Conservation (phyloP, 2,329 filamentous ascomycete genomes). For the Fusarium oligoseptatum region DNA sequence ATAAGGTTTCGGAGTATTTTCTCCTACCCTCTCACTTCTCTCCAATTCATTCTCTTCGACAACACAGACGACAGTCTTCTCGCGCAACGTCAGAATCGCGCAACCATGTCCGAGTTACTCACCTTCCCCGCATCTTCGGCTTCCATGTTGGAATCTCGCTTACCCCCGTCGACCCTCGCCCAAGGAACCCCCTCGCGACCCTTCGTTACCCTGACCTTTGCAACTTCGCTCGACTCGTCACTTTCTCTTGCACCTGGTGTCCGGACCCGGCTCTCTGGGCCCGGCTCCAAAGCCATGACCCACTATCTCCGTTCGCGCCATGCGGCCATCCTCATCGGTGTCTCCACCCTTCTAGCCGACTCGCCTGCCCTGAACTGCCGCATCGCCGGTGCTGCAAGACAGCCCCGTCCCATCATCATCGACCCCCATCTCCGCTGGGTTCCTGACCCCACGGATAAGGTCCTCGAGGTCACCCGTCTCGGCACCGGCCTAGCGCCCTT, state of each 20-base stretch:
- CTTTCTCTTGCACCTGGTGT: slow-evolving; percentile 81
- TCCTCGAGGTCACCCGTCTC: slow-evolving; percentile 73
- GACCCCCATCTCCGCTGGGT: slow-evolving; percentile 85
- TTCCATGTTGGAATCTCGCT: slow-evolving; percentile 50
- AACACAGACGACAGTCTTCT: neutral
- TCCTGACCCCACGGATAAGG: slow-evolving; percentile 70
- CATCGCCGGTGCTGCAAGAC: slow-evolving; percentile 70
- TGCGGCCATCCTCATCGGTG: slow-evolving; percentile 87
- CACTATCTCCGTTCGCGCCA: slow-evolving; percentile 88
- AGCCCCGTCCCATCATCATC: slow-evolving; percentile 85
- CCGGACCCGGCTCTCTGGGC: slow-evolving; percentile 87
- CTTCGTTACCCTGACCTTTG: slow-evolving; percentile 87
- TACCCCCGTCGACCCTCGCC: slow-evolving; percentile 43
- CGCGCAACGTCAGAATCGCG: neutral
- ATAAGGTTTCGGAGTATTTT: neutral
- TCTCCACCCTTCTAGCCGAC: slow-evolving; percentile 86
- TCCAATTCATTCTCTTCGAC: neutral
- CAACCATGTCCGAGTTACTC: slow-evolving; percentile 52
- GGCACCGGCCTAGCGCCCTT: slow-evolving; percentile 80
- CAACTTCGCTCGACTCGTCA: slow-evolving; percentile 87
- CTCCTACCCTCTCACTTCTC: neutral
- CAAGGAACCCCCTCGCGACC: slow-evolving; percentile 44
- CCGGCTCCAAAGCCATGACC: slow-evolving; percentile 90
- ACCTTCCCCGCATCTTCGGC: slow-evolving; percentile 50
- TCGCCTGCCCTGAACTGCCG: slow-evolving; percentile 89